phyloP scores from a whole-genome alignment of 345 rosid species.

The Theobroma cacao region DNA sequence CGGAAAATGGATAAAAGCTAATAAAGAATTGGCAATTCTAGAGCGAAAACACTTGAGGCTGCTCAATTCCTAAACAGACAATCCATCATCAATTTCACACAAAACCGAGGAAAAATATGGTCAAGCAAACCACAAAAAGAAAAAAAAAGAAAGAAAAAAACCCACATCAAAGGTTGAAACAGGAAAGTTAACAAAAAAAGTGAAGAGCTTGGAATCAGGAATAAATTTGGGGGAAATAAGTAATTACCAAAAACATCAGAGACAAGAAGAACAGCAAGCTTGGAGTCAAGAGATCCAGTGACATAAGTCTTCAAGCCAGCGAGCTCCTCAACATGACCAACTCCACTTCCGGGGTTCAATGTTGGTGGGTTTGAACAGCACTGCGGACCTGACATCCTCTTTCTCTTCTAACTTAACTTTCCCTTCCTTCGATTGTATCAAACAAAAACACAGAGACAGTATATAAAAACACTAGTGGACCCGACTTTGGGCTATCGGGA shows the following conservation, averaged over 20 bases:
- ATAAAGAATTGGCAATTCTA: not conserved
- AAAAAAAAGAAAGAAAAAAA: not conserved
- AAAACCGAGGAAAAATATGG: not conserved
- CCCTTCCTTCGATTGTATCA: not conserved
- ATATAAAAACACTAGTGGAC: not conserved
- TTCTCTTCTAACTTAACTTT: not conserved
- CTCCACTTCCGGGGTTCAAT: slow-evolving; percentile 45
- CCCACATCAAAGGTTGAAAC: not conserved
- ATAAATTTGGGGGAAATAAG: not conserved
- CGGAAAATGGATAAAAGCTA: not conserved
- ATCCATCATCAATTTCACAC: not conserved
- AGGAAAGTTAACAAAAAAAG: not conserved
- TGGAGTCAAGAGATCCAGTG: slow-evolving; percentile 56
- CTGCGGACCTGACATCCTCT: slow-evolving; percentile 61
- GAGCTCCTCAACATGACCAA: slow-evolving; percentile 56
- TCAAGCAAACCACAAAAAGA: not conserved
- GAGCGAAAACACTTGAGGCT: not conserved
- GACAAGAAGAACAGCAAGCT: slow-evolving; percentile 57
- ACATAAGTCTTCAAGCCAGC: slow-evolving; percentile 67
- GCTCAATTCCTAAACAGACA: not conserved
- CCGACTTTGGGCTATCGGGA: too few relatives aligned
- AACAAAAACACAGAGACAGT: not conserved
- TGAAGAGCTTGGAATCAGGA: not conserved
- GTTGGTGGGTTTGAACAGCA: slow-evolving; percentile 77
- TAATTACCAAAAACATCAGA: slow-evolving; percentile 61